Evolutionary conservation across 768 basidiomycete species (phyloP).

Genomic region (Tylopilus sp.): DNA sequence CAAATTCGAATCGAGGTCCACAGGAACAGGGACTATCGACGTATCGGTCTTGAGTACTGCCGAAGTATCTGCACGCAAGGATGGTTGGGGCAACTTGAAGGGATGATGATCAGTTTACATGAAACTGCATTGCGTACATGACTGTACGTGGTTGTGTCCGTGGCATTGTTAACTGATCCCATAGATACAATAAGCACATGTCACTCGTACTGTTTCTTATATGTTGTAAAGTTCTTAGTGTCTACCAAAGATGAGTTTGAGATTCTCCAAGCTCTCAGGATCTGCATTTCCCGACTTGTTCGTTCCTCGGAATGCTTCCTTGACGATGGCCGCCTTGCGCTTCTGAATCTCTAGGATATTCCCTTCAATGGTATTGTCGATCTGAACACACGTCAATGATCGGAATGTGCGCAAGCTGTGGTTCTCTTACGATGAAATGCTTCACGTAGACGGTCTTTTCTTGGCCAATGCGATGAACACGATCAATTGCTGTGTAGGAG

Average conservation of each 20-base stretch:
- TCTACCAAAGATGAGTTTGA: conserved; percentile 42
- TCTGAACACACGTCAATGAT: conserved; percentile 35
- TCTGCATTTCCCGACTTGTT: conserved; percentile 44
- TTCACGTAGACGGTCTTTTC: conserved; percentile 79
- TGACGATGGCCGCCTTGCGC: conserved; percentile 82
- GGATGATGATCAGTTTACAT: too few relatives aligned
- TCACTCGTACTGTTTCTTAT: not conserved
- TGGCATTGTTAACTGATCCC: too few relatives aligned
- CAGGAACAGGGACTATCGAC: too few relatives aligned
- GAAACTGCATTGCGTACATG: too few relatives aligned
- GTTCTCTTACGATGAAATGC: conserved; percentile 69
- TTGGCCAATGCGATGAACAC: conserved; percentile 84
- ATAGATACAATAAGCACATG: not conserved
- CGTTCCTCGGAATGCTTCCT: conserved; percentile 72
- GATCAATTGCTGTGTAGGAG: conserved; percentile 65
- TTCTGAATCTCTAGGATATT: conserved; percentile 81
- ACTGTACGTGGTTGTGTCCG: too few relatives aligned
- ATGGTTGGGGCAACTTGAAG: too few relatives aligned
- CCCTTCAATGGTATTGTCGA: conserved; percentile 73
- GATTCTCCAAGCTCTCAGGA: conserved; percentile 74
- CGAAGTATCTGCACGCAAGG: too few relatives aligned
- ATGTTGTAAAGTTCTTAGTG: not conserved
- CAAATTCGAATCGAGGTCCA: too few relatives aligned
- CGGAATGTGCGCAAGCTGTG: not conserved
- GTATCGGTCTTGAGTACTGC: too few relatives aligned